A percentile compares a stretch with the other conserved stretches of the same genome.
Evolutionary conservation across 345 rosid genomes (phyloP).

Genomic region (Noccaea caerulescens): DNA sequence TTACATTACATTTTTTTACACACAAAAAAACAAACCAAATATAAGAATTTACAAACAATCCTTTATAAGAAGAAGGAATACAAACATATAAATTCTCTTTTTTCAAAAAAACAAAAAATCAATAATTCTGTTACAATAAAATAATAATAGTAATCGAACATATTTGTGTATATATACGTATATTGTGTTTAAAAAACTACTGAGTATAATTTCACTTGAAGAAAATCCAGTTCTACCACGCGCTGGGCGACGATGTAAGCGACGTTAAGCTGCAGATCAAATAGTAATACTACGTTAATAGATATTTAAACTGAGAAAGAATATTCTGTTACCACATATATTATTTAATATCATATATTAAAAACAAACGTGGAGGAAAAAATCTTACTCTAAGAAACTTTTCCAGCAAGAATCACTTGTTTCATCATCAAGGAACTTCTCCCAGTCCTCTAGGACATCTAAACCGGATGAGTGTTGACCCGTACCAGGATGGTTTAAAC

Average conservation of each 20-base stretch:
- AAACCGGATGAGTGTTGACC: slow-evolving; percentile 35
- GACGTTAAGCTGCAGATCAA: slow-evolving; percentile 51
- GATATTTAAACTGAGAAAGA: neutral
- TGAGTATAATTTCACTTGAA: slow-evolving; percentile 1
- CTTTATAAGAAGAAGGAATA: neutral
- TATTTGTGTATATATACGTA: neutral
- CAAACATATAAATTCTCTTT: slow-evolving; percentile 4
- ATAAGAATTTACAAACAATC: slow-evolving; percentile 23
- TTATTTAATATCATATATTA: neutral
- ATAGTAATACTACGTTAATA: slow-evolving; percentile 11
- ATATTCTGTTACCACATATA: neutral
- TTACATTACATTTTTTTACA: slow-evolving; percentile 34
- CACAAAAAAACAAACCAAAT: slow-evolving; percentile 25
- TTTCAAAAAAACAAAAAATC: too few species aligned
- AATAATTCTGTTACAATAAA: slow-evolving; percentile 12
- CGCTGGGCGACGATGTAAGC: slow-evolving; percentile 41
- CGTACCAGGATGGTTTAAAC: slow-evolving; percentile 35
- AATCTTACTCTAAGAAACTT: slow-evolving; percentile 61
- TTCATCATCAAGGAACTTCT: slow-evolving; percentile 67
- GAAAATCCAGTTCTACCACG: slow-evolving; percentile 49
- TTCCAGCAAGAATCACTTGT: slow-evolving; percentile 64
- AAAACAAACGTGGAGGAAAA: slow-evolving; percentile 1
- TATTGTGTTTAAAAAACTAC: neutral
- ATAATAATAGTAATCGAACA: neutral
- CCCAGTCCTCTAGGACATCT: slow-evolving; percentile 56